Evolutionary conservation across 768 basidiomycete species (phyloP).

Genomic region (Lentinus tigrinus): DNA sequence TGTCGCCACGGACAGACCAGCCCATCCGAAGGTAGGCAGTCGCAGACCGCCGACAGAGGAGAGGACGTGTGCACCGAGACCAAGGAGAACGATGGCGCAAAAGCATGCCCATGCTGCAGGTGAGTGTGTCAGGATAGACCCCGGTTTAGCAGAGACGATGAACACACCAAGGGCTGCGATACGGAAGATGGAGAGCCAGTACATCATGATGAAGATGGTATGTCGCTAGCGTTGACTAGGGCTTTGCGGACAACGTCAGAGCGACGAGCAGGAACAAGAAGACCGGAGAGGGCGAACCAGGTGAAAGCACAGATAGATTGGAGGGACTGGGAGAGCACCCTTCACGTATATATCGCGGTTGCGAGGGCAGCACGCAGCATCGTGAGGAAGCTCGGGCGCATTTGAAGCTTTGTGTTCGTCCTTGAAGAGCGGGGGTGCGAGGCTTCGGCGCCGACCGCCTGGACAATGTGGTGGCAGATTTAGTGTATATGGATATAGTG

Average conservation of each 20-base stretch:
- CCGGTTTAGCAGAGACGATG: no score
- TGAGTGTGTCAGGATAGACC: background rate
- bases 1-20: conserved; percentile 24
- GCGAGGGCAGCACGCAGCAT: background rate
- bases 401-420: background rate
- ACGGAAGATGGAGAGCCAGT: conserved; percentile 10
- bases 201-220: background rate
- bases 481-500: background rate
- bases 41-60: background rate
- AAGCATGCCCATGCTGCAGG: conserved; percentile 4
- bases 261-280: background rate
- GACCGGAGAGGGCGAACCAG: background rate
- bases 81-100: conserved; percentile 15
- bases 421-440: background rate
- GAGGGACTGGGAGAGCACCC: background rate
- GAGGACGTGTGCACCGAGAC: conserved; percentile 14
- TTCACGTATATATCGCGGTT: background rate
- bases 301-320: no score
- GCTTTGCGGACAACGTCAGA: background rate
- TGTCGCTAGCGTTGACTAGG: background rate
- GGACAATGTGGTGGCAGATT: background rate
- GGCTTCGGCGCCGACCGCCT: background rate
- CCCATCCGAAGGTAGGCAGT: conserved; percentile 13
- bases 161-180: conserved; percentile 12
- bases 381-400: background rate